These are phyloP conservation scores for Botrytis hyacinthi DNA, from an alignment of 2,329 filamentous ascomycete genomes.

Conservation along the genomic window DNA sequence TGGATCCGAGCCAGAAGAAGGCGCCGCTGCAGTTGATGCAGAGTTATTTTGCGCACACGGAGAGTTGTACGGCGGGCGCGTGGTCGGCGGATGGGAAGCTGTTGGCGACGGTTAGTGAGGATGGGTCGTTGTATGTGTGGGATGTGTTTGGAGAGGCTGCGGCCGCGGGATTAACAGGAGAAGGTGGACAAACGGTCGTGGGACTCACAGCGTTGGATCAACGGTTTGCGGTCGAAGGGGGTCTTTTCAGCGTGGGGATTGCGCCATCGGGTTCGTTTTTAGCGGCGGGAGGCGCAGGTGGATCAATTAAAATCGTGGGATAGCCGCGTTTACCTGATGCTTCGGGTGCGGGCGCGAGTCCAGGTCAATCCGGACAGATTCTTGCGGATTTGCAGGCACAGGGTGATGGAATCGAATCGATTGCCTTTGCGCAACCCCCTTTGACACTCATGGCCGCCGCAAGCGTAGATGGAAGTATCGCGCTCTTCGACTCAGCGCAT, in stretches of 20 bases:
- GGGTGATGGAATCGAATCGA: constrained; percentile 73
- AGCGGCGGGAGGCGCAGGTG: constrained; percentile 83
- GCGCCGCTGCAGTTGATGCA: constrained; percentile 77
- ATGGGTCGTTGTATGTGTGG: constrained; percentile 86
- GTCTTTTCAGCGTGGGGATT: constrained; percentile 82
- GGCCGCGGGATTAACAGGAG: constrained; percentile 54
- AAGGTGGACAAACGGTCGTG: constrained; percentile 64
- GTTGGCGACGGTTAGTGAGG: constrained; percentile 85
- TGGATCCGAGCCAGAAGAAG: constrained; percentile 63
- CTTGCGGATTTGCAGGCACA: constrained; percentile 82
- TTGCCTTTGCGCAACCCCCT: constrained; percentile 58
- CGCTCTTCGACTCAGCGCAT: constrained; percentile 81
- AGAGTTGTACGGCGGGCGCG: constrained; percentile 78
- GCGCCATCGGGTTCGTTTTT: constrained; percentile 77
- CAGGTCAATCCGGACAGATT: constrained; percentile 65
- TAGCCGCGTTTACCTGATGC: constrained; percentile 60
- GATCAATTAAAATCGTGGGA: constrained; percentile 79
- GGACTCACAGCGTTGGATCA: constrained; percentile 78
- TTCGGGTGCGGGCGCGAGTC: constrained; percentile 33
- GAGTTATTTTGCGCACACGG: constrained; percentile 89
- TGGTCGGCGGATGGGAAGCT: constrained; percentile 88
- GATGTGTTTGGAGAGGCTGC: constrained; percentile 50
- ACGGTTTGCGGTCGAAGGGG: constrained; percentile 87
- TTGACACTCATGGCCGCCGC: constrained; percentile 59
- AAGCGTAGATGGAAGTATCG: constrained; percentile 74